These are phyloP conservation scores for Penicillium sp. DNA, from an alignment of 2,329 filamentous ascomycete species.

Conservation along the genomic window DNA sequence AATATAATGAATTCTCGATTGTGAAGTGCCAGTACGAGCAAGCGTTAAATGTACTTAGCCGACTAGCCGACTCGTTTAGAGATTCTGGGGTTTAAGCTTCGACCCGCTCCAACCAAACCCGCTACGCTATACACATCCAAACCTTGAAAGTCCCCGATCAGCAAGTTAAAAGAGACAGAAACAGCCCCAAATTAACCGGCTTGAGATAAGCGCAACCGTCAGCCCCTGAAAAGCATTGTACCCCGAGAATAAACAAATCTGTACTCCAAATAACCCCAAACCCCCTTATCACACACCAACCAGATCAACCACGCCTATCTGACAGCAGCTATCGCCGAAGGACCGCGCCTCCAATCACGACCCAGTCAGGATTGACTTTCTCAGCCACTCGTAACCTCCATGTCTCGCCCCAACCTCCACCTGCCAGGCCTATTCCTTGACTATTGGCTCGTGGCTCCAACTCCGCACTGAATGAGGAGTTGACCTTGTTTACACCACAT, in stretches of 20 bases:
- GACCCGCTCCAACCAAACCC: not conserved
- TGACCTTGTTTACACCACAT: not conserved
- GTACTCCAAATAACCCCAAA: not conserved
- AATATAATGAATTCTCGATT: too few species aligned
- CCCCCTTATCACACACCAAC: slow-evolving; percentile 4
- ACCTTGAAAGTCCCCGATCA: not conserved
- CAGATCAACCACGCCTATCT: slow-evolving; percentile 1
- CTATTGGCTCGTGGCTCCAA: not conserved
- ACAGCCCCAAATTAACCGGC: not conserved
- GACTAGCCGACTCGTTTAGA: not conserved
- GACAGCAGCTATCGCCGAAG: not conserved
- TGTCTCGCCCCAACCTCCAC: not conserved
- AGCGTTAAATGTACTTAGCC: not conserved
- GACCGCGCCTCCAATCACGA: not conserved
- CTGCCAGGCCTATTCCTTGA: not conserved
- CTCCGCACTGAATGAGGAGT: not conserved
- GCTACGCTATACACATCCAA: not conserved
- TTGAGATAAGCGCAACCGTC: not conserved
- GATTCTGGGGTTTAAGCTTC: not conserved
- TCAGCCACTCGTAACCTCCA: not conserved
- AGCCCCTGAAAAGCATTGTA: not conserved
- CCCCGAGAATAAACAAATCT: not conserved
- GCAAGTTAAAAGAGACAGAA: not conserved
- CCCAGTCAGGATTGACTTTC: not conserved
- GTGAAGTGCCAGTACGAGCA: too few species aligned